These are phyloP conservation scores for Fusarium stilboides DNA, from an alignment of 2,329 filamentous ascomycete genomes.

Conservation along the genomic window DNA sequence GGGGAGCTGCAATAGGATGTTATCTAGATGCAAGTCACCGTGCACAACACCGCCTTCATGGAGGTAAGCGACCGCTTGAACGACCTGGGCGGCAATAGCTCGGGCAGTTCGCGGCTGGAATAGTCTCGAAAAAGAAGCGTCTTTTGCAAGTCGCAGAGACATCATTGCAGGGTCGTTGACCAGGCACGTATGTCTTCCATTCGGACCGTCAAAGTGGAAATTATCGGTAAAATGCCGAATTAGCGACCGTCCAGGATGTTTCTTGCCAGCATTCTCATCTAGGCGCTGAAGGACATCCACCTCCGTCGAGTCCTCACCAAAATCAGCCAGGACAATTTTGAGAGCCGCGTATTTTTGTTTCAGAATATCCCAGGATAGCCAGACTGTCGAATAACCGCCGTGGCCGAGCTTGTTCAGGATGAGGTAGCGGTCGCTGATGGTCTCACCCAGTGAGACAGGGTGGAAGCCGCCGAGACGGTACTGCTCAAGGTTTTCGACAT, in stretches of 20 bases:
- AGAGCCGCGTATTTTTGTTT: slow-evolving; percentile 44
- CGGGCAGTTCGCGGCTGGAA: slow-evolving; percentile 42
- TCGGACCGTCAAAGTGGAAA: slow-evolving; percentile 43
- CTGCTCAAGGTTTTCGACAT: slow-evolving; percentile 44
- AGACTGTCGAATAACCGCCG: slow-evolving; percentile 47
- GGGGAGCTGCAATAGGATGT: slow-evolving; percentile 41
- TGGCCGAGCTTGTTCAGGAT: slow-evolving; percentile 48
- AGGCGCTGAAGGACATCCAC: slow-evolving; percentile 38
- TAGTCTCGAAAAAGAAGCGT: slow-evolving; percentile 35
- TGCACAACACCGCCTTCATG: slow-evolving; percentile 43
- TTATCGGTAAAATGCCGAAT: slow-evolving; percentile 41
- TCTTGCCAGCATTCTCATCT: slow-evolving; percentile 25
- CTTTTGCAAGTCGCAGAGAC: slow-evolving; percentile 42
- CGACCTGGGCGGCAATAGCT: slow-evolving; percentile 43
- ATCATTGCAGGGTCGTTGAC: slow-evolving; percentile 47
- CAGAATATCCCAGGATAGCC: slow-evolving; percentile 46
- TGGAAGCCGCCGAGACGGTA: slow-evolving; percentile 43
- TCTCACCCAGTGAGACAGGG: slow-evolving; percentile 41
- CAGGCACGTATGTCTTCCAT: slow-evolving; percentile 44
- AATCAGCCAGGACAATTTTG: slow-evolving; percentile 45
- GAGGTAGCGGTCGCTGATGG: slow-evolving; percentile 45
- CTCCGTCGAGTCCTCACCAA: slow-evolving; percentile 40
- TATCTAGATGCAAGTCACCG: slow-evolving; percentile 45
- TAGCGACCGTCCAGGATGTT: slow-evolving; percentile 36
- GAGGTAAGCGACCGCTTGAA: slow-evolving; percentile 39